Conservation (phyloP, 257 asterid genomes). For the Ajuga chamaepitys region DNA sequence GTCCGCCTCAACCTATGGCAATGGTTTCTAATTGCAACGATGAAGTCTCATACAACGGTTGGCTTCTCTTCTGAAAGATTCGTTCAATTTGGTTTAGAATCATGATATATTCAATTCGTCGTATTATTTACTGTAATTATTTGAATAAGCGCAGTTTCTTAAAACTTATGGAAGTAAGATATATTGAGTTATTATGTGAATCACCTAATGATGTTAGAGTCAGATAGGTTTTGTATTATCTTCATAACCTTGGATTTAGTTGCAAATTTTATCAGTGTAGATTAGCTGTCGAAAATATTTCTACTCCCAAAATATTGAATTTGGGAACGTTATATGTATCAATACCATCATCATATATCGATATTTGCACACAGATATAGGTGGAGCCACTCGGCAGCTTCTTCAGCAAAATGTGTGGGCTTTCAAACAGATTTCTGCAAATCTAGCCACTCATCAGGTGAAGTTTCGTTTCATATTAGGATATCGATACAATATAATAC, state of each 20-base stretch:
- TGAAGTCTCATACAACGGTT: slow-evolving; percentile 48
- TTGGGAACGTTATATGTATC: neutral
- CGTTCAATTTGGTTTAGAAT: slow-evolving; percentile 5
- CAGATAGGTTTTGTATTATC: too few species aligned
- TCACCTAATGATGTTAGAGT: too few species aligned
- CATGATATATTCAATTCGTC: neutral
- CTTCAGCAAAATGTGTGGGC: slow-evolving; percentile 65
- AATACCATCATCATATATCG: neutral
- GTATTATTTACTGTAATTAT: too few species aligned
- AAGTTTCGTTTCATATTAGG: neutral
- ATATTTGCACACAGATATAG: slow-evolving; percentile 35
- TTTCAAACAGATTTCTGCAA: slow-evolving; percentile 63
- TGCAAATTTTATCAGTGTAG: too few species aligned
- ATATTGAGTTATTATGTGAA: too few species aligned
- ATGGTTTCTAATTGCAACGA: slow-evolving; percentile 41
- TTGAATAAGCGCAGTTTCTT: too few species aligned
- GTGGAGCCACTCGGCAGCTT: slow-evolving; percentile 48
- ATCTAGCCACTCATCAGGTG: slow-evolving; percentile 63
- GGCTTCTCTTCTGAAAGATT: slow-evolving; percentile 12
- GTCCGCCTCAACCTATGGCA: slow-evolving; percentile 41
- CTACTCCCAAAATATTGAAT: neutral
- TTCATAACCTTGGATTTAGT: too few species aligned
- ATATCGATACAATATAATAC: too few species aligned
- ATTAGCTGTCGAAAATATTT: too few species aligned
- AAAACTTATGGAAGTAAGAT: too few species aligned